A percentile compares a stretch with the other conserved stretches of the same genome.
phyloP scores from a whole-genome alignment of 2,329 filamentous ascomycete genomes.

The Paraconiothyrium brasiliense region DNA sequence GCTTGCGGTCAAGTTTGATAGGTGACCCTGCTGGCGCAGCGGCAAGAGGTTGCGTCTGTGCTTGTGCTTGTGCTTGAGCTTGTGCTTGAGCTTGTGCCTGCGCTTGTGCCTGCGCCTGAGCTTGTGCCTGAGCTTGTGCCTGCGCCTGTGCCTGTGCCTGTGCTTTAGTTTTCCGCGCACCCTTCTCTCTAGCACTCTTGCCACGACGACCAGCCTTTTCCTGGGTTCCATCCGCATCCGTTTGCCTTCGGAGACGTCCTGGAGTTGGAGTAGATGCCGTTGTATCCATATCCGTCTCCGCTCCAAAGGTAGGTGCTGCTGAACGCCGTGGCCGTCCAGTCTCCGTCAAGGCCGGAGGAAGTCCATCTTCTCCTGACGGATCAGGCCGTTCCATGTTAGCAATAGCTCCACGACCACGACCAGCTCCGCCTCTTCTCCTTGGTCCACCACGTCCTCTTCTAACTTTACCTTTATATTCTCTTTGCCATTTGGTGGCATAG shows the following conservation, averaged over 20 bases:
- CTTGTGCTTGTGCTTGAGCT: neutral
- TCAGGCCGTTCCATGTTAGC: conserved; percentile 58
- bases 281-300: conserved; percentile 69
- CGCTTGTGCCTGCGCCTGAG: neutral
- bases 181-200: conserved; percentile 51
- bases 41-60: conserved; percentile 46
- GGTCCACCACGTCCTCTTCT: conserved; percentile 42
- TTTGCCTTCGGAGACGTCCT: conserved; percentile 47
- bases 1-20: conserved; percentile 44
- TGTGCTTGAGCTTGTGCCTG: neutral
- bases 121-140: neutral
- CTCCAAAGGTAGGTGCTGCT: conserved; percentile 75
- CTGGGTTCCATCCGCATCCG: conserved; percentile 43
- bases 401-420: conserved; percentile 66
- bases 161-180: conserved; percentile 52
- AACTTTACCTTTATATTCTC: conserved; percentile 79
- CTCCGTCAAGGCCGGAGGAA: conserved; percentile 55
- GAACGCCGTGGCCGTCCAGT: conserved; percentile 61
- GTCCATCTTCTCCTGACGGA: conserved; percentile 49
- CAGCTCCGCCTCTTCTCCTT: conserved; percentile 44
- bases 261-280: conserved; percentile 40
- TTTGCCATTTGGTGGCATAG: conserved; percentile 79
- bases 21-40: conserved; percentile 48
- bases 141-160: neutral
- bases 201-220: conserved; percentile 54